Base-by-base conservation (phyloP, 2,329 filamentous ascomycete species). In the Pyricularia sp. region DNA sequence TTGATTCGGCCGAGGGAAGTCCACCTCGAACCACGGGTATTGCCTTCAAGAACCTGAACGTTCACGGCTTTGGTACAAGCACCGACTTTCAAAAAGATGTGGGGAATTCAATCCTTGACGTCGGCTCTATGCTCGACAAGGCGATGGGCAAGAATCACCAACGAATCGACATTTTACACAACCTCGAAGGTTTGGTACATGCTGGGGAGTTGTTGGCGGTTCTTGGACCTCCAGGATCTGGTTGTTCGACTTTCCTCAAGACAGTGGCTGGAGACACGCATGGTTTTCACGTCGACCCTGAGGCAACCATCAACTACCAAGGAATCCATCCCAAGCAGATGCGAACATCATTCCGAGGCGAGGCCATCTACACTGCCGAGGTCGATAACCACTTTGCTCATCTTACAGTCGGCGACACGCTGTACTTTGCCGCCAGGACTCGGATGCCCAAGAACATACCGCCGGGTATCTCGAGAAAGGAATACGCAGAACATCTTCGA, bases 291-390 rank as follows among this genome's bases (percentile, higher is more conserved):
- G 42, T 55, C 42, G 42, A 55, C 3, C 42, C 42, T 4, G 42
- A 55, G n/a, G 17, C 42, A 2, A 55, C 42, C 42, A 55, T 55
- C 42, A 55, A 55, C 42, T 55, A 55, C 20, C 42, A 55, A 84
- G 87, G 89, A 72, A 84, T 92, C 74, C 81, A 86, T 2, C 85
- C 91, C 69, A 80, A 91, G 74, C 86, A 92, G 75, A 94, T 95
- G 91, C 87, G 91, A 79, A 87, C 86, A 11, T 83, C 86, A 71
- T 93, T 94, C 80, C 89, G 91, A 30, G 92, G 92, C 72, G 92
- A 96, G 79, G 91, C 91, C 71, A 94, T 95, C 77, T 95, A 95
- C 80, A 94, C 91, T 0, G 91, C 91, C 70, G 92, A 95, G 77
- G 89, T 92, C n/a, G 65, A 36, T n/a, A 55, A 17, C 12, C 91